A percentile compares a stretch with the other conserved stretches of the same genome.
Evolutionary conservation across 805 yeast genomes (phyloP).

Genomic region (Millerozyma miso): DNA sequence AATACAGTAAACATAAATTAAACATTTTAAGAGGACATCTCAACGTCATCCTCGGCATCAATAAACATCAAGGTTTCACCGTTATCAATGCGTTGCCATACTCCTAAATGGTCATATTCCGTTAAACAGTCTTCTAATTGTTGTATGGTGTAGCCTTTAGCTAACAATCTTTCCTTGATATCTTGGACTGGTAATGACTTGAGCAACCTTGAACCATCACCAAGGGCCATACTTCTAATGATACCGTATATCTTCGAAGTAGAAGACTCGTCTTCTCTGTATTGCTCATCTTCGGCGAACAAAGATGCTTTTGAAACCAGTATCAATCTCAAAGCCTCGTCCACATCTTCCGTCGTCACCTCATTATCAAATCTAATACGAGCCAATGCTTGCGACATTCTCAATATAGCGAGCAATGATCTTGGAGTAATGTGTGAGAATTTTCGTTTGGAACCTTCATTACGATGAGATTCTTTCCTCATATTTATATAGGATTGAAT

Average conservation of each 20-base stretch:
- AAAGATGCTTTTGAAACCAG: conserved; percentile 86
- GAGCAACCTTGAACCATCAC: conserved; percentile 22
- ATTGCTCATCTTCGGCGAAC: conserved; percentile 47
- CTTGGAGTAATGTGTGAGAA: conserved; percentile 95
- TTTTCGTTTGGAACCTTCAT: conserved; percentile 69
- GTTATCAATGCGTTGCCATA: conserved; percentile 75
- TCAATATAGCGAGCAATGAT: conserved; percentile 82
- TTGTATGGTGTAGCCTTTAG: conserved; percentile 79
- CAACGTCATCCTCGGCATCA: conserved; percentile 34
- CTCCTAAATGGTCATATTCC: conserved; percentile 66
- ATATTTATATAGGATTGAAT: conserved; percentile 82
- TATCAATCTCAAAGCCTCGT: conserved; percentile 86
- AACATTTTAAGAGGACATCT: conserved; percentile 16
- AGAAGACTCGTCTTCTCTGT: conserved; percentile 59
- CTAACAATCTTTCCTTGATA: conserved; percentile 61
- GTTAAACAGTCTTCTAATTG: conserved; percentile 72
- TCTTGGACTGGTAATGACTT: conserved; percentile 39
- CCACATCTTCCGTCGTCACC: conserved; percentile 80
- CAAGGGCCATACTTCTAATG: conserved; percentile 54
- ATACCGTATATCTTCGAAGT: conserved; percentile 68
- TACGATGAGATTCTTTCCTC: conserved; percentile 85
- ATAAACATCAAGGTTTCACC: conserved; percentile 61
- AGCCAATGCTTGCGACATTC: conserved; percentile 94
- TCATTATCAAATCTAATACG: conserved; percentile 73
- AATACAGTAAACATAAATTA: background rate